Base-by-base conservation (phyloP, 352 stramenopile species). In the Phytopythium sindhum region DNA sequence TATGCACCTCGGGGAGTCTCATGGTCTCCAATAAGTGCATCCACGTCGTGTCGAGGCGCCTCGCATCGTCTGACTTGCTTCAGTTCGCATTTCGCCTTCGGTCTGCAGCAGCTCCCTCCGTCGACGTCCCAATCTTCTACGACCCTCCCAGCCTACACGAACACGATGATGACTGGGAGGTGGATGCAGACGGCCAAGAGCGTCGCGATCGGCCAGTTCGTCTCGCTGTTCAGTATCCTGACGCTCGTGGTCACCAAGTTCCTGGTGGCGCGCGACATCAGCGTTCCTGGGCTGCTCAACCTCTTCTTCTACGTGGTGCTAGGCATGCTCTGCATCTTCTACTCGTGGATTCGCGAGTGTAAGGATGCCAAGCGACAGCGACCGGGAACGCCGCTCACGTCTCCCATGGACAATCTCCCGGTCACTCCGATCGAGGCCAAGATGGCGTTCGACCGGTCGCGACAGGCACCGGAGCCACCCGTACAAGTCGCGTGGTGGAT, bases 201-300 rank as follows among this genome's bases (percentile, higher is more conserved):
- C 66, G 68, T 79, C 42, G 31, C 66, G 29, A 75, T 57, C 51
- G 77, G 77, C n/a, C 77, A 84, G 67, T 64, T 73, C 29, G 72
- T 86, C 33, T 74, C 74, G 33, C 37, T 86, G 2, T 79, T 76
- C 50, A 75, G 74, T 61, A 63, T 81, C 54, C 59, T 69, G 29
- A 67, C 66, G 14, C 63, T 78, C 7, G 55, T 86, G 26, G 73
- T 77, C 56, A 70, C 67, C 57, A 80, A 81, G 61, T 70, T 71
- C 48, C 70, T 86, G 26, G 51, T 54, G 24, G 59, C 66, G n/a
- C 67, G 63, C 33, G 54, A 61, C 35, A 65, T 75, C 17, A 72
- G 57, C 35, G 58, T 68, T 24, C 72, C 77, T 5, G 60, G 72
- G 0, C 65, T 86, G 29, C 61, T 81, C 52, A 84, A 80, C 44